Base-by-base conservation (phyloP, 371 early-diverging fungal genomes). In the Mortierella sp. region DNA sequence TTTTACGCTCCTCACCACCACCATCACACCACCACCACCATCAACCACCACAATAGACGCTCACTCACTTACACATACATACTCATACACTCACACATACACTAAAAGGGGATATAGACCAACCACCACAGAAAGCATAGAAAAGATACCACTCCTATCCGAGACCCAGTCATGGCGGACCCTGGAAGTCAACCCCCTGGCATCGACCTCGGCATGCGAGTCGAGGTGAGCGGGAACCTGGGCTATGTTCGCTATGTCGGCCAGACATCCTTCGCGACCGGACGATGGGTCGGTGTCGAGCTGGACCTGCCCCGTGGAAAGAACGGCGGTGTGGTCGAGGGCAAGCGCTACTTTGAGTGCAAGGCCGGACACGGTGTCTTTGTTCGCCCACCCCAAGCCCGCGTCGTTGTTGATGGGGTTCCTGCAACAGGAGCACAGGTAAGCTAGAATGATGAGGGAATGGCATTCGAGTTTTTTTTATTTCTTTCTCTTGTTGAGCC, bases 281-380 rank as follows among this genome's bases (percentile, higher is more conserved):
- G 96, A 22, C 89, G 88, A 84, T 96, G 96, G 96, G 90, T 92
- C 64, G 96, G 97, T 44, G 86, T 96, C 43, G 94, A 94, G 63
- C 86, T 95, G 11, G 94, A 94, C 85, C 87, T 89, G 29, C 86
- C 92, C 0, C 85, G 71, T 22, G 97, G 97, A 5, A 96, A 95
- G 75, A 95, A 97, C 81, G 88, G 92, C 66, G 96, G 96, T 44
- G 88, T 92, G 0, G 95, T 96, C 58, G 88, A 93, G 47, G 95
- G 94, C 50, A 89, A 87, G 65, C 90, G 94, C 0, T 97, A 97
- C 87, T 97, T 96, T 89, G 92, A 94, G 7, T 95, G 95, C 71
- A 86, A 76, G 70, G 79, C 90, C 13, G 82, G 87, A 10, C 90
- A 92, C 82, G 97, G 97, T 68, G 90, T 96, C n/a, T 97, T 97